A percentile compares a stretch with the other conserved stretches of the same genome.
phyloP scores from a whole-genome alignment of 2,329 filamentous ascomycete species.

The Aspergillus tanneri region DNA sequence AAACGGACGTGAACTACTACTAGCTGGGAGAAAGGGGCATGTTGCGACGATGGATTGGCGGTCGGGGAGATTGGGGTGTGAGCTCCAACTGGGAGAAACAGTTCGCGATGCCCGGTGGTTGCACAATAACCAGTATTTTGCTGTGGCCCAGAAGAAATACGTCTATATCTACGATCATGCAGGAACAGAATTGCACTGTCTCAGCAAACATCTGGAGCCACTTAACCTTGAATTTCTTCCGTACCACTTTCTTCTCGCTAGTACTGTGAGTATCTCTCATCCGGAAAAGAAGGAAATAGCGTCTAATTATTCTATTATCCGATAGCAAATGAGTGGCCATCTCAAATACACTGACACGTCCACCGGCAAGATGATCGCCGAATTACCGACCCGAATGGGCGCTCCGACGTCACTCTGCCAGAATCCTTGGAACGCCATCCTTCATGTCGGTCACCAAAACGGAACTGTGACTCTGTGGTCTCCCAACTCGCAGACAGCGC shows the following conservation, averaged over 20 bases:
- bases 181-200: conserved; percentile 87
- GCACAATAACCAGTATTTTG: conserved; percentile 90
- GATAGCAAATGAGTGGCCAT: conserved; percentile 75
- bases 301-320: conserved; percentile 26
- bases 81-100: conserved; percentile 87
- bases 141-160: conserved; percentile 92
- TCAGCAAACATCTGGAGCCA: conserved; percentile 87
- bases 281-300: not conserved
- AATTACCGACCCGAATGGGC: conserved; percentile 81
- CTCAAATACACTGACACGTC: conserved; percentile 95
- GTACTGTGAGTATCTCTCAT: conserved; percentile 60
- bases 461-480: conserved; percentile 95
- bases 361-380: conserved; percentile 82
- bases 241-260: conserved; percentile 91
- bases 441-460: conserved; percentile 92
- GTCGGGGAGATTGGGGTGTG: conserved; percentile 84
- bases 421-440: conserved; percentile 87
- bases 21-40: conserved; percentile 90
- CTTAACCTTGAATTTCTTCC: conserved; percentile 93
- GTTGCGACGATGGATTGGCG: conserved; percentile 96
- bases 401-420: conserved; percentile 79
- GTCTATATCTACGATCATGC: conserved; percentile 94
- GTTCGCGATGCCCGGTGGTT: conserved; percentile 87
- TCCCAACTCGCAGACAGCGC: conserved; percentile 78
- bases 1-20: conserved; percentile 80